Evolutionary conservation across 106 monocot genomes (phyloP), one percentile per base, ranked within the genome.

Genomic region (Triglochin maritima): DNA sequence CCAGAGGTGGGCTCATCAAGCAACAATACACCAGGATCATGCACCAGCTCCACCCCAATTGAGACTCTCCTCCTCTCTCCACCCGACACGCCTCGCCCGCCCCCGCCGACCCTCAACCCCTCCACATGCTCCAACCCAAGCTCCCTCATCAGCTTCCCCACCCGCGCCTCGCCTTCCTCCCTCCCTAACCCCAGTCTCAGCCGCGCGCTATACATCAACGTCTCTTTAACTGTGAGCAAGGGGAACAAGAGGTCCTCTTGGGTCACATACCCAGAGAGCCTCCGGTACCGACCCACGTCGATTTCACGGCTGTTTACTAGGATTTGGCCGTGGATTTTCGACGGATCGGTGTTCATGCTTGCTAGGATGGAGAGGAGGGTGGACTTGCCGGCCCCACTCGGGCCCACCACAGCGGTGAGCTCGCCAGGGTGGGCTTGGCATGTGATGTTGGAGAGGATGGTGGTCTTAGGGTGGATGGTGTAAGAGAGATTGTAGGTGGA

Each of bases 1-100:
- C 95, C 95, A 9, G 95, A 90, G 2, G 90, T 90, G 9, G 95
- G 95, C 74, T 96, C 95, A 74, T 96, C 95, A 29, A 96, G 86
- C 41, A 96, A 69, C 46, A 96, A 72, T 9, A 88, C 85, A 2
- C 81, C 78, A 49, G 95, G 95, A 72, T 84, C 76, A 62, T 90
- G 95, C 9, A 96, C 90, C 65, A 96, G 68, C 56, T 90, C 95
- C 11, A 84, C 74, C 6, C 90, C 95, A 51, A 96, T 96, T n/a
- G 95, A 90, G 13, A 96, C 95, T 10, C 95, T 70, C 42, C 95
- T 61, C 56, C 77, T 72, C 80, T 96, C 95, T 3, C 95, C 95
- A 11, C 95, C 95, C 0, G 95, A 96, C 3, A 96, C 66, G 7
- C 78, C 76, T 67, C 74, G 5, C 44, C 50, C 58, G 7, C 15